Evolutionary conservation across 495 filamentous ascomycete species (phyloP), one percentile per base, ranked within the genome.

Genomic region (Bacidia gigantensis): DNA sequence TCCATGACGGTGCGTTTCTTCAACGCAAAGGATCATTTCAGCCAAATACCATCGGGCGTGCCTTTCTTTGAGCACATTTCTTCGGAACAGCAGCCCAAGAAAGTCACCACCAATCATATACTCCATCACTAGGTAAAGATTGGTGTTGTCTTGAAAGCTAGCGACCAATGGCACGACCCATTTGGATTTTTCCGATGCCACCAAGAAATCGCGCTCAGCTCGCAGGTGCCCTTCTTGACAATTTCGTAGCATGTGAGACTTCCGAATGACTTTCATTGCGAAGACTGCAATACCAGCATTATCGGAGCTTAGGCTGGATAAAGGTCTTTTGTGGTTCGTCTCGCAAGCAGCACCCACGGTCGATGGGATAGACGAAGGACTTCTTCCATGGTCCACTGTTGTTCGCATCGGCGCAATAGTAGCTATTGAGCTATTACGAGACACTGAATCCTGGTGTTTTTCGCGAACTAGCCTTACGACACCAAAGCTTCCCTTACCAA

Each of bases 21-120:
- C 90, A 49, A 97, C 82, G 61, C 89, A 95, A 2, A 95, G 65
- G 41, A 95, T 83, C 87, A 95, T 97, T 69, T 97, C 89, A 11
- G 90, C 87, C 41, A 90, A 69, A 60, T 97, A 97, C 72, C 84
- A 95, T 47, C 78, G 77, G 2, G 88, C 81, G 41, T 84, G 79
- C 5, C 74, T 69, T 64, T 97, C 90, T 49, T 76, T 77, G 9
- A 97, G 75, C 2, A 83, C 76, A 51, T 86, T 82, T 61, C 88
- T 83, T 23, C 89, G 81, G 55, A 95, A 84, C 10, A 97, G 66
- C 3, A 94, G 68, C 1, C 85, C 84, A 2, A 97, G 73, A 57
- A 97, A 95, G 62, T 97, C 90, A 1, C 90, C 90, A 14, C 90
- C 90, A 5, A 93, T 81, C 86, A 94, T 93, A 61, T 94, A 97